Base-by-base conservation (phyloP, 2,329 filamentous ascomycete species). In the Fusarium beomiforme region DNA sequence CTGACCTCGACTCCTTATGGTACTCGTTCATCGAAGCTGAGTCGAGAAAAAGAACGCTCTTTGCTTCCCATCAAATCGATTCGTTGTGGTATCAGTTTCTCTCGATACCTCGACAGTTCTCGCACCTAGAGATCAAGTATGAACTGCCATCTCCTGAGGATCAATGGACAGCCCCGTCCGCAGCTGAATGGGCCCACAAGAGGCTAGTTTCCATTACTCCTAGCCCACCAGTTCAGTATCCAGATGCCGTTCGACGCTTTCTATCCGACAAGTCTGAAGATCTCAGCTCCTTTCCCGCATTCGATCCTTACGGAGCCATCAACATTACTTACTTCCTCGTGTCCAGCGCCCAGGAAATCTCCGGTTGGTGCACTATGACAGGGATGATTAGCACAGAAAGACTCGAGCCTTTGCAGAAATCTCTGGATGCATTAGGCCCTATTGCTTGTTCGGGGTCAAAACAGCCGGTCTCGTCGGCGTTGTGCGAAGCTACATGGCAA, bases 61-160 rank as follows among this genome's bases (percentile, higher is more conserved):
- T 83, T 54, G 81, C 82, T 13, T 77, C 81, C 1, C 82, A 84
- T 64, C 82, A 84, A 59, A 77, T 84, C 29, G 83, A 84, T 59
- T 78, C 82, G 0, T 67, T 83, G 5, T 84, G 82, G 80, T 84
- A 84, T 62, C 82, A 84, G 53, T 78, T 83, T 53, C 72, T 84
- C 14, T 81, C 79, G 3, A 75, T 81, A 19, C 80, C 80, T 9
- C 77, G 80, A 8, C 75, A 71, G 11, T 69, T 82, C 17, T 81
- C 80, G 2, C 78, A 84, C 44, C 74, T 84, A 6, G 83, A 85
- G 73, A 80, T 85, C 67, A 84, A 84, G 64, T 81, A 84, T 56
- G 79, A 82, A 19, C 73, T 85, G 7, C 83, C 83, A 3, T 83
- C 80, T 50, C 78, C 81, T 1, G 76, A 78, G 47, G 76, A 77